These are phyloP conservation scores for Aaosphaeria arxii DNA, from an alignment of 2,329 filamentous ascomycete genomes.

Conservation along the genomic window DNA sequence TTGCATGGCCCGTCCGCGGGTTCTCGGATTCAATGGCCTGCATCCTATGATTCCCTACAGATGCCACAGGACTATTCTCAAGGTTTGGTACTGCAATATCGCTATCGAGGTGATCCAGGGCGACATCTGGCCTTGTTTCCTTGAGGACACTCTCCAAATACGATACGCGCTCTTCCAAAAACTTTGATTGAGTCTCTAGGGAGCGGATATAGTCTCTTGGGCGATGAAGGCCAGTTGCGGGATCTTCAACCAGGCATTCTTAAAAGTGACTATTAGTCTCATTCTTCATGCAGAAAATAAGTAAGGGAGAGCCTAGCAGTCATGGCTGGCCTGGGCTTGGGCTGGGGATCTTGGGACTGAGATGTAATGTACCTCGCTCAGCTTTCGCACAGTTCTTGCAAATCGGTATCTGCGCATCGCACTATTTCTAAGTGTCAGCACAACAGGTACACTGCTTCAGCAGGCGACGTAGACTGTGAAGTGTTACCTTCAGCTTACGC, in stretches of 20 bases:
- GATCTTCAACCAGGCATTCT: slow-evolving; percentile 36
- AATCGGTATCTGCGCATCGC: slow-evolving; percentile 12
- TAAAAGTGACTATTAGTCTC: not conserved
- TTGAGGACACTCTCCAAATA: slow-evolving; percentile 30
- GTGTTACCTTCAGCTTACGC: slow-evolving; percentile 19
- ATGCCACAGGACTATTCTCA: not conserved
- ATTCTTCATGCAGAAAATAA: not conserved
- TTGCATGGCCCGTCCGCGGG: not conserved
- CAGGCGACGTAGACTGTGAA: no score
- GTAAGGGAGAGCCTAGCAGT: no score
- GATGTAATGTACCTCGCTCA: slow-evolving; percentile 10
- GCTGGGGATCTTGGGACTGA: not conserved
- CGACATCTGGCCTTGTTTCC: slow-evolving; percentile 21
- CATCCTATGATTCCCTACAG: not conserved
- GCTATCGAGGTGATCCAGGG: slow-evolving; percentile 12
- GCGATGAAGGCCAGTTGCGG: slow-evolving; percentile 31
- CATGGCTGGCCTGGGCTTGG: no score
- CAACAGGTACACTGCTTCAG: no score
- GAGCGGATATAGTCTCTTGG: slow-evolving; percentile 33
- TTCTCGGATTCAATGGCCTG: not conserved
- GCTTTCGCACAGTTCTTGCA: slow-evolving; percentile 24
- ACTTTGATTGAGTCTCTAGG: slow-evolving; percentile 2
- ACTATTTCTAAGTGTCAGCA: not conserved
- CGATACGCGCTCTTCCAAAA: slow-evolving; percentile 18
- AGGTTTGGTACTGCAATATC: not conserved